A percentile compares a stretch with the other conserved stretches of the same genome.
Evolutionary conservation across 2,329 filamentous ascomycete species (phyloP).

Genomic region (Boeremia lycopersici): DNA sequence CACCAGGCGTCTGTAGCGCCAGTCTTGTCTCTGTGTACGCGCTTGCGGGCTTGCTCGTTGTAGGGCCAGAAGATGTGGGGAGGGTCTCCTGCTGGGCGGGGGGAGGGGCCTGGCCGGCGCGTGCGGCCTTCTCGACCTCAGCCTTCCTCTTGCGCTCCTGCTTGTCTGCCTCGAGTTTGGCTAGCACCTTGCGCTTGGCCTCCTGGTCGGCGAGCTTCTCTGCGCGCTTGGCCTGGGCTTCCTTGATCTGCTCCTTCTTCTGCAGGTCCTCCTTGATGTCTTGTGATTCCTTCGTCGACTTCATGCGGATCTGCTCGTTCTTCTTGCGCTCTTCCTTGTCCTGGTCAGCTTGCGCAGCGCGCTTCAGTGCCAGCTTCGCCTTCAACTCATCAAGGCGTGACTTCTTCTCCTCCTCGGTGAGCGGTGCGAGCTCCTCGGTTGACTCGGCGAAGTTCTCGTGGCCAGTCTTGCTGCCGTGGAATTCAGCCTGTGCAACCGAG

Average conservation of each 20-base stretch:
- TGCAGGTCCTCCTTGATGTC: constrained; percentile 88
- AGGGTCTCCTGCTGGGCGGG: constrained; percentile 55
- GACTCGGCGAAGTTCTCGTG: constrained; percentile 93
- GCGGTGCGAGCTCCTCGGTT: constrained; percentile 85
- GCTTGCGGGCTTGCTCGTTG: constrained; percentile 66
- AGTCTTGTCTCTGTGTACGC: constrained; percentile 82
- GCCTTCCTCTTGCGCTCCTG: constrained; percentile 84
- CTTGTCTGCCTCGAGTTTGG: constrained; percentile 94
- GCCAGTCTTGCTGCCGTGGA: constrained; percentile 87
- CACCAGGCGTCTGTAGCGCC: constrained; percentile 75
- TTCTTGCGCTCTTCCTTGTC: constrained; percentile 83
- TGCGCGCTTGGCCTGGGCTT: constrained; percentile 81
- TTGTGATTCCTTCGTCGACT: constrained; percentile 86
- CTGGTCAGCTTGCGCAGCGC: constrained; percentile 67
- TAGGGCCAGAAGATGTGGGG: constrained; percentile 55
- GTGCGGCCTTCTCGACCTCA: constrained; percentile 81
- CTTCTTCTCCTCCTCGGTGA: constrained; percentile 91
- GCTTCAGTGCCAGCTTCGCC: constrained; percentile 74
- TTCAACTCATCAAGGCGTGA: constrained; percentile 77
- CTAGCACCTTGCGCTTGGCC: constrained; percentile 86
- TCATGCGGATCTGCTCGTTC: constrained; percentile 85
- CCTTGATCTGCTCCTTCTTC: constrained; percentile 89
- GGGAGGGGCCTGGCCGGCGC: constrained; percentile 72
- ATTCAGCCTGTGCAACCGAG: constrained; percentile 80
- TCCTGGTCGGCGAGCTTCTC: constrained; percentile 87